These are phyloP conservation scores for Ceratopteris richardii DNA, from an alignment of 75 land plant genomes.

Conservation along the genomic window DNA sequence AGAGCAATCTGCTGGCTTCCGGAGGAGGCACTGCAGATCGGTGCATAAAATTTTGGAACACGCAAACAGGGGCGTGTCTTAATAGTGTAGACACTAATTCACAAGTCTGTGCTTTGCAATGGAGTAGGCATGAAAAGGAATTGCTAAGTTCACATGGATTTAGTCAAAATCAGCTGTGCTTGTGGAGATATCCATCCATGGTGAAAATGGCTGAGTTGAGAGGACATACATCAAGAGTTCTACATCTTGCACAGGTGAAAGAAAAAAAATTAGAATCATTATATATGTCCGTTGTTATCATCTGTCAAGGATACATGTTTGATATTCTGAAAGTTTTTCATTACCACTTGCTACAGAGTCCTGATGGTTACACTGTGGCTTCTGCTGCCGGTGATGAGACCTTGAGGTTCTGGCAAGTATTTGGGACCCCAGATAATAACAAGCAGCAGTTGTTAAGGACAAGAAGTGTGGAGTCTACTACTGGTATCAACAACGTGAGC, in stretches of 20 bases:
- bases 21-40: conserved; percentile 74
- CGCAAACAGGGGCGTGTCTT: conserved; percentile 70
- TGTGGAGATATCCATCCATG: conserved; percentile 94
- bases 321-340: background rate
- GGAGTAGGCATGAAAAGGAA: conserved; percentile 81
- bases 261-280: background rate
- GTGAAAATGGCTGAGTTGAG: conserved; percentile 59
- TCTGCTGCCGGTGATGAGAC: conserved; percentile 86
- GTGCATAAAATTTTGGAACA: conserved; percentile 85
- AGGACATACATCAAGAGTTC: conserved; percentile 74
- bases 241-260: conserved; percentile 30
- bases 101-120: conserved; percentile 70
- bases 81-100: conserved; percentile 76
- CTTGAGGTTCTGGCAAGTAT: conserved; percentile 80
- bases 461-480: background rate
- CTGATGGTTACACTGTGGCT: conserved; percentile 87
- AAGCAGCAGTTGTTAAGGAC: conserved; percentile 3
- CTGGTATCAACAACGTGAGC: background rate
- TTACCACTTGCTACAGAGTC: conserved; percentile 38
- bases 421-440: conserved; percentile 51
- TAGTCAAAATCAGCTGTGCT: conserved; percentile 66
- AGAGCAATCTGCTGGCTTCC: conserved; percentile 71
- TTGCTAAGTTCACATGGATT: conserved; percentile 82
- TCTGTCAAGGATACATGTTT: background rate
- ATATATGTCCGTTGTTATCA: background rate